Evolutionary conservation across 805 yeast species (phyloP).

Genomic region (Pichia gijzeniarum): DNA sequence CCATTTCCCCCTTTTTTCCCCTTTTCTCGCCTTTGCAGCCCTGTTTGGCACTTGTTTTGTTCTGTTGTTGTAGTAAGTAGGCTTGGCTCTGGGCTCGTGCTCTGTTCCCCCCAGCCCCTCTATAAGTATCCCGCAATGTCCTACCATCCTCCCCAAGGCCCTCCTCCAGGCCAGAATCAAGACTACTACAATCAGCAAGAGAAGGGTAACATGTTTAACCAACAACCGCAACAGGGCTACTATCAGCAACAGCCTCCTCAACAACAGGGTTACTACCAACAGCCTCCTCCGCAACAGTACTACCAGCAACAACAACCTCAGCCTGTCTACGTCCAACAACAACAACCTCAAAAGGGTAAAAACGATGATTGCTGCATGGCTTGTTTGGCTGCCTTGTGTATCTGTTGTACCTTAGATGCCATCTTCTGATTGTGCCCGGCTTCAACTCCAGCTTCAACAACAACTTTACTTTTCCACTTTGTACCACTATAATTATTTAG

Average conservation of each 20-base stretch:
- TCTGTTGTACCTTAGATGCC: conserved; percentile 50
- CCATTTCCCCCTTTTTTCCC: too few species aligned
- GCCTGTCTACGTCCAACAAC: conserved; percentile 50
- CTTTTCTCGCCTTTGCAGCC: too few species aligned
- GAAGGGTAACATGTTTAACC: conserved; percentile 4
- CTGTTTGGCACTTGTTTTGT: too few species aligned
- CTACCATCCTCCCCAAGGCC: conserved; percentile 10
- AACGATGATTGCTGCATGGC: conserved; percentile 43
- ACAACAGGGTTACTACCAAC: conserved; percentile 27
- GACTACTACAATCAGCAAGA: conserved; percentile 20
- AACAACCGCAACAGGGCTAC: conserved; percentile 26
- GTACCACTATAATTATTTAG: not conserved
- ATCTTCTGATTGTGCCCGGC: conserved; percentile 28
- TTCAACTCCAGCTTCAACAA: too few species aligned
- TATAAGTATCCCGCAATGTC: conserved; percentile 8
- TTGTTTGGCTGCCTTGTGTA: conserved; percentile 49
- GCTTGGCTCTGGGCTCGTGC: too few species aligned
- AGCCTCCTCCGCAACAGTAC: conserved; percentile 24
- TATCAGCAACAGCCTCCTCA: conserved; percentile 29
- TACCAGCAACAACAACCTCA: conserved; percentile 40
- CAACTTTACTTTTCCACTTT: not conserved
- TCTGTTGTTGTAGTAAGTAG: too few species aligned
- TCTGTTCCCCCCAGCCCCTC: too few species aligned
- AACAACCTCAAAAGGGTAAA: conserved; percentile 33
- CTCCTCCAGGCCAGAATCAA: conserved; percentile 14